Evolutionary conservation across 768 basidiomycete species (phyloP).

Genomic region (Termitomyces heimii): DNA sequence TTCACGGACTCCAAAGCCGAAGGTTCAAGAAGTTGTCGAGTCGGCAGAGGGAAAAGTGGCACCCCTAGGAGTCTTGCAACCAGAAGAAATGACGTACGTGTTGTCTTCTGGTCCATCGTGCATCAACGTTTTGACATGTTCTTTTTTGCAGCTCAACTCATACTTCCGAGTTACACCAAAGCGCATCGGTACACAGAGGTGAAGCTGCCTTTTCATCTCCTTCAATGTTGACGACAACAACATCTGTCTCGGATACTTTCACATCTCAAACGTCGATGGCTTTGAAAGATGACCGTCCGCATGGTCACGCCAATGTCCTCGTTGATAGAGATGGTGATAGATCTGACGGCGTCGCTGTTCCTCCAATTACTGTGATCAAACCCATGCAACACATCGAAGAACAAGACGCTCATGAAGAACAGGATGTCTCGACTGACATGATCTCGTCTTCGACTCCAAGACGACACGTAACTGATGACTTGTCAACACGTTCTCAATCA

Average conservation of each 20-base stretch:
- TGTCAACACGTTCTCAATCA: constrained; percentile 13
- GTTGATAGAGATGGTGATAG: neutral
- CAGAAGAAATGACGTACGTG: constrained; percentile 12
- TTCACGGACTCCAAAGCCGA: constrained; percentile 12
- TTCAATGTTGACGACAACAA: constrained; percentile 15
- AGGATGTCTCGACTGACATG: constrained; percentile 9
- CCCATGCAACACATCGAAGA: constrained; percentile 15
- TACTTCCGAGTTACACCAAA: constrained; percentile 11
- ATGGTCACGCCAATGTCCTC: neutral
- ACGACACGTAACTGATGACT: constrained; percentile 15
- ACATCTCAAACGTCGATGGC: constrained; percentile 8
- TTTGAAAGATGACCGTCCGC: constrained; percentile 1
- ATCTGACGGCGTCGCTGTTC: constrained; percentile 17
- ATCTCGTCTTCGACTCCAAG: constrained; percentile 4
- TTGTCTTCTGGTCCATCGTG: constrained; percentile 1
- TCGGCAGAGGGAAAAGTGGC: constrained; percentile 1
- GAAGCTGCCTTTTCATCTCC: constrained; percentile 62
- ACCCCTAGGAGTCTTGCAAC: neutral
- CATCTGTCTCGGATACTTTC: constrained; percentile 6
- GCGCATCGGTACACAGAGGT: constrained; percentile 35
- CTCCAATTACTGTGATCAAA: constrained; percentile 32
- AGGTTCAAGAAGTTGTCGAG: constrained; percentile 1
- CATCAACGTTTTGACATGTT: constrained; percentile 5
- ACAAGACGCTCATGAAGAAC: constrained; percentile 3
- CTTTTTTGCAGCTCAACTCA: constrained; percentile 7